Evolutionary conservation across 2,329 filamentous ascomycete genomes (phyloP), one percentile per base, ranked within the genome.

Genomic region (Scytalidium lignicola): DNA sequence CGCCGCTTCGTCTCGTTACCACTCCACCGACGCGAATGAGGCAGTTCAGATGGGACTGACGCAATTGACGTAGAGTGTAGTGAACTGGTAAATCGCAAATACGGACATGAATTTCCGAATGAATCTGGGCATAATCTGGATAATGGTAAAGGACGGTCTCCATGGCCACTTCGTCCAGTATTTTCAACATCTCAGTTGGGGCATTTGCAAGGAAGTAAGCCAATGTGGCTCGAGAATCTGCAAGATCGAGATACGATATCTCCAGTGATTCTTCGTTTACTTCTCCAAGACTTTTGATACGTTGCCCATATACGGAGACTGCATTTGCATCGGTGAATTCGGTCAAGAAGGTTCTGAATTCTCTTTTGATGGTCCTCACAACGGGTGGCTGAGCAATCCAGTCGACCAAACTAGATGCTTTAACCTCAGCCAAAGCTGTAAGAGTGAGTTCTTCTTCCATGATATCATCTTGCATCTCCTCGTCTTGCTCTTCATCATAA

Each of bases 191-290:
- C 68, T 96, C 92, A n/a, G 88, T 82, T 0, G 93, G 93, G 1
- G 92, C 90, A 64, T 97, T 99, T 57, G 92, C 92, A 22, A 99
- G 74, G 73, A 96, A 99, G 68, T 95, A 97, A 13, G 91, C 93
- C 17, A 99, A 74, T 47, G 93, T 93, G 21, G 93, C 93, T 70
- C 96, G 97, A 52, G 88, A 88, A 41, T 88, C 84, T 7, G 89
- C 86, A 17, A 99, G 76, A 67, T 99, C 91, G 56, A 92, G 88
- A 67, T 96, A 99, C 2, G 91, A 96, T 42, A 99, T 90, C 66
- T 99, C 93, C 3, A 99, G 80, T 37, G 92, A 90, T 70, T 97
- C 95, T 43, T 91, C 90, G 67, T 99, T 99, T 66, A 96, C 79
- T 70, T 97, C 92, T 74, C 93, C 95, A n/a, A 99, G 82, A 0